Conservation (phyloP, 2,329 filamentous ascomycete species). For the Stagonosporopsis vannaccii region DNA sequence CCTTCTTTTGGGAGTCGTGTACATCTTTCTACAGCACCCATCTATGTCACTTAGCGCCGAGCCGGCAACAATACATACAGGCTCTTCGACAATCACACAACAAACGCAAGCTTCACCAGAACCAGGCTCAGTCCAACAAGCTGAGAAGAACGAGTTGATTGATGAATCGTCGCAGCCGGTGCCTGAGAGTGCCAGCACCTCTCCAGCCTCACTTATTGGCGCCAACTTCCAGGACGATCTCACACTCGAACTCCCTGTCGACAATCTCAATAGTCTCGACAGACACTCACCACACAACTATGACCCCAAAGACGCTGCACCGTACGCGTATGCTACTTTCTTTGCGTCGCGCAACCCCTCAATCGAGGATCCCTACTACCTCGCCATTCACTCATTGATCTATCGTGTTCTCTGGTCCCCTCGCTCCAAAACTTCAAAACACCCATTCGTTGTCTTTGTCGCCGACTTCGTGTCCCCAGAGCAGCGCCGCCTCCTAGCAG, state of each 20-base stretch:
- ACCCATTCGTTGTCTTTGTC: constrained; percentile 47
- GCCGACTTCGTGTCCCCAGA: constrained; percentile 40
- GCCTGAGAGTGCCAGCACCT: constrained; percentile 1
- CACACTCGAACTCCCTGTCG: constrained; percentile 29
- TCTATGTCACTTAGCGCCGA: constrained; percentile 1
- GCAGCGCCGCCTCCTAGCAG: constrained; percentile 40
- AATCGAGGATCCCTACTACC: constrained; percentile 44
- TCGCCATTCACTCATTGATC: constrained; percentile 44
- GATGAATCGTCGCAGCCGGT: neutral
- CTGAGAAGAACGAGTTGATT: neutral
- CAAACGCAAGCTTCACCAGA: constrained; percentile 1
- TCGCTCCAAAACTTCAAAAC: constrained; percentile 31
- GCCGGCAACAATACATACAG: neutral
- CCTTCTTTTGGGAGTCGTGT: constrained; percentile 13
- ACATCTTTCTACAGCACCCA: constrained; percentile 6
- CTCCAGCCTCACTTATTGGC: constrained; percentile 21
- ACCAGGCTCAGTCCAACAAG: neutral
- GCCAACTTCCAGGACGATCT: constrained; percentile 41
- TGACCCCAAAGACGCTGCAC: constrained; percentile 20
- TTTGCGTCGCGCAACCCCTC: constrained; percentile 43
- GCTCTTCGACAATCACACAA: neutral
- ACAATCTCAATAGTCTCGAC: constrained; percentile 23
- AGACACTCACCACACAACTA: constrained; percentile 37
- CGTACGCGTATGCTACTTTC: constrained; percentile 44
- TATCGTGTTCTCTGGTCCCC: constrained; percentile 45